phyloP scores from a whole-genome alignment of 345 rosid species.

The Clausena lansium region DNA sequence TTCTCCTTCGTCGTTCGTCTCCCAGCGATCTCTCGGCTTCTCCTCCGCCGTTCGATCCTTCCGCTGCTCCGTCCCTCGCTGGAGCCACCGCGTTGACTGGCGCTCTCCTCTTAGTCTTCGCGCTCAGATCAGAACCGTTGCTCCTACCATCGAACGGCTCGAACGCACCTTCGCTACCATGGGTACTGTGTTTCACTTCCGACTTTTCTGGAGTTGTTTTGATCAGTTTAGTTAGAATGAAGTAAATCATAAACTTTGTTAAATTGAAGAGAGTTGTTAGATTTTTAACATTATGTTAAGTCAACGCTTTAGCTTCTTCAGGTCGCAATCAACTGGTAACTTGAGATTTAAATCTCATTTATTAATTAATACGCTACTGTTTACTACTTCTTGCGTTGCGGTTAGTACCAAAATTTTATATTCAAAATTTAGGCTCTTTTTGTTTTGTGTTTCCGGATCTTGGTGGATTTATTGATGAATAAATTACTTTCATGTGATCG shows the following conservation, averaged over 20 bases:
- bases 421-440: not conserved
- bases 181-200: constrained; percentile 48
- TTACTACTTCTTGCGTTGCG: not conserved
- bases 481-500: not conserved
- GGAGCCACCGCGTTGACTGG: constrained; percentile 79
- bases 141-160: constrained; percentile 64
- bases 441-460: not conserved
- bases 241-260: not conserved
- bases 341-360: not conserved
- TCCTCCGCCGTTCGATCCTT: constrained; percentile 49
- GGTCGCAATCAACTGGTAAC: not conserved
- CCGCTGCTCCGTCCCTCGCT: constrained; percentile 48
- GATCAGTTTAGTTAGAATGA: not conserved
- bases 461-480: not conserved
- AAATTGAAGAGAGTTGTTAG: not conserved
- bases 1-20: constrained; percentile 19
- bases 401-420: not conserved
- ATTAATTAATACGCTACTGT: not conserved
- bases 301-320: not conserved
- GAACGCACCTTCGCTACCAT: constrained; percentile 68
- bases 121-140: constrained; percentile 58
- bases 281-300: not conserved
- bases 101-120: constrained; percentile 58
- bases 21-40: constrained; percentile 49
- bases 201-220: constrained; percentile 14